Conservation (phyloP, 176 grass and related monocot species). For the Oropetium thomaeum region DNA sequence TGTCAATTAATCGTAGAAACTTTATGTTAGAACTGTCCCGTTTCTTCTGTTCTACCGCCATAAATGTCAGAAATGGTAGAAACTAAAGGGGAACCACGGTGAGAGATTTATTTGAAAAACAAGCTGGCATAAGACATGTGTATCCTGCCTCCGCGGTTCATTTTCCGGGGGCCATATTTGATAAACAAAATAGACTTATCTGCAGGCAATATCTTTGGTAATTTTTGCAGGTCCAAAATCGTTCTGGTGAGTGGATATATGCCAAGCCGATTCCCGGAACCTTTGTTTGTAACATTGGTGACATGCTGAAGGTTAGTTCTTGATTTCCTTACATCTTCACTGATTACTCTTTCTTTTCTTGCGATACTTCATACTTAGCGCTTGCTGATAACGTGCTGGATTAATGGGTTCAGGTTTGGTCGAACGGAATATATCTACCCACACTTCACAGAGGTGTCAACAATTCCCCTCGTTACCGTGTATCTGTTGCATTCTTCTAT, state of each 20-base stretch:
- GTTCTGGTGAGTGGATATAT: conserved; percentile 80
- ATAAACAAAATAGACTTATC: background rate
- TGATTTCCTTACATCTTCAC: background rate
- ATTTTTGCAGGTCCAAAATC: conserved; percentile 66
- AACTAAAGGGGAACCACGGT: background rate
- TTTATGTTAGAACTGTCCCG: background rate
- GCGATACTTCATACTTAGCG: too few relatives aligned
- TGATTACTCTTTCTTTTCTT: too few relatives aligned
- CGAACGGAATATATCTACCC: conserved; percentile 83
- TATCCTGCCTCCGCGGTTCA: background rate
- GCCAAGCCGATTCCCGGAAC: conserved; percentile 76
- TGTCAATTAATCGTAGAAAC: too few relatives aligned
- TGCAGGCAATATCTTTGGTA: background rate
- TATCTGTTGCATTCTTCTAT: conserved; percentile 82
- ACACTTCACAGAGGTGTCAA: conserved; percentile 86
- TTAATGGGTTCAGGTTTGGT: conserved; percentile 70
- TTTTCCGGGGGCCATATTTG: too few relatives aligned
- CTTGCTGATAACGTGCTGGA: background rate
- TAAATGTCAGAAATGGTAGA: background rate
- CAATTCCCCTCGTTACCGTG: conserved; percentile 68
- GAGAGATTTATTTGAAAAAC: background rate
- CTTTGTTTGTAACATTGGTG: conserved; percentile 91
- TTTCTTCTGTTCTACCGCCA: background rate
- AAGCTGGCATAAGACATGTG: background rate
- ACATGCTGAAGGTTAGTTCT: conserved; percentile 80